Evolutionary conservation across 257 asterid genomes (phyloP).

Genomic region (Salvia rosmarinus): DNA sequence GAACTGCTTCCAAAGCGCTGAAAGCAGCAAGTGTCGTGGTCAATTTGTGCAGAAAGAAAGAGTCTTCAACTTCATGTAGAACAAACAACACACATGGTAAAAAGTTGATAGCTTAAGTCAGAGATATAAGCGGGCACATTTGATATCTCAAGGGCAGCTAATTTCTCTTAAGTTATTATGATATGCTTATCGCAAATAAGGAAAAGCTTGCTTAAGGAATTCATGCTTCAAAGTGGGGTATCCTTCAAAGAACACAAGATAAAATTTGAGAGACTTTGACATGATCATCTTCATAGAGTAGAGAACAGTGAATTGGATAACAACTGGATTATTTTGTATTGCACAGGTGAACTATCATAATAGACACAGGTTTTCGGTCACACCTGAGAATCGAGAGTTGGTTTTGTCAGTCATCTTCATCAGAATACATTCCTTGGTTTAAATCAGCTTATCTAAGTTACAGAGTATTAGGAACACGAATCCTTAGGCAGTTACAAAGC

Average conservation of each 20-base stretch:
- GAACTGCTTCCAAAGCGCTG: constrained; percentile 99
- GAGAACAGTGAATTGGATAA: not conserved
- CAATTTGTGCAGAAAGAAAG: constrained; percentile 5
- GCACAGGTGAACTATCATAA: not conserved
- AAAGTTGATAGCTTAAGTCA: constrained; percentile 10
- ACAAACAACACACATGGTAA: constrained; percentile 21
- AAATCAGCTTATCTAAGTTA: constrained; percentile 24
- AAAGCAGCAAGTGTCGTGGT: constrained; percentile 33
- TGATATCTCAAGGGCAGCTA: constrained; percentile 7
- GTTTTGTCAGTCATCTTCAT: constrained; percentile 18
- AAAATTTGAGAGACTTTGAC: not conserved
- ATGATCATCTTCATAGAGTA: not conserved
- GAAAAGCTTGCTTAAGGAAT: not conserved
- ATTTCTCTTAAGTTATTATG: not conserved
- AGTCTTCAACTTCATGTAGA: constrained; percentile 10
- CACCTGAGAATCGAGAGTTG: not conserved
- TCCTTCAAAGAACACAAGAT: not conserved
- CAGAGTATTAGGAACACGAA: not conserved
- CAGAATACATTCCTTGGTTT: constrained; percentile 6
- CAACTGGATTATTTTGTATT: not conserved
- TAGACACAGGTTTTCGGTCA: not conserved
- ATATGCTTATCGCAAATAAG: not conserved
- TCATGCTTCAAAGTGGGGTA: constrained; percentile 6
- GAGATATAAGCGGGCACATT: constrained; percentile 14
- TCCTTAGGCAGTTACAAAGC: not conserved